phyloP scores from a whole-genome alignment of 768 basidiomycete species.

The Amanita subjunquillea region DNA sequence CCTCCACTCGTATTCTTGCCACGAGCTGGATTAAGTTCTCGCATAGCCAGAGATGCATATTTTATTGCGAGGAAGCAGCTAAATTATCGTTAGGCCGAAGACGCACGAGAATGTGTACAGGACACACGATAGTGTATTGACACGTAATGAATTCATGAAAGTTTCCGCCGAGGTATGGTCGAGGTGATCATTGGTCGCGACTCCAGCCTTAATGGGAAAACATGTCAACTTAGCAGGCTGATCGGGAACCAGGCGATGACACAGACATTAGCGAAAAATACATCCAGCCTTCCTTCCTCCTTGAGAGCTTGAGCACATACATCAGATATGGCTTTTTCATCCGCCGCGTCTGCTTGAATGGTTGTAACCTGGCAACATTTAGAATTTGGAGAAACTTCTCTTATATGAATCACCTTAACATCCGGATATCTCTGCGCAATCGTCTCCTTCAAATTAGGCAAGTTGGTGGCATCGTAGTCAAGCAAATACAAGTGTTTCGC shows the following conservation, averaged over 20 bases:
- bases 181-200: constrained; percentile 34
- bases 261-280: constrained; percentile 91
- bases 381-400: background rate
- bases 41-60: constrained; percentile 77
- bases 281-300: constrained; percentile 82
- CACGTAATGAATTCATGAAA: constrained; percentile 68
- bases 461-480: constrained; percentile 54
- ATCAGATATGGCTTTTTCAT: constrained; percentile 54
- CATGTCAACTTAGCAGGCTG: background rate
- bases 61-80: constrained; percentile 90
- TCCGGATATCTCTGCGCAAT: constrained; percentile 62
- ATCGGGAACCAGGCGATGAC: background rate
- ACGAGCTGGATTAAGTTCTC: constrained; percentile 46
- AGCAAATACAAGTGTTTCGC: constrained; percentile 71
- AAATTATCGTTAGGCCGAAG: background rate
- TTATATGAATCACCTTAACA: constrained; percentile 49
- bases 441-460: constrained; percentile 61
- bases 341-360: constrained; percentile 75
- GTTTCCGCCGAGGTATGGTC: constrained; percentile 46
- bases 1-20: constrained; percentile 67
- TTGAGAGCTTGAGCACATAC: constrained; percentile 64
- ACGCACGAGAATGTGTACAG: constrained; percentile 13
- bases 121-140: constrained; percentile 56
- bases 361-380: constrained; percentile 52
- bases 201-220: constrained; percentile 46